phyloP scores from a whole-genome alignment of 495 filamentous ascomycete genomes.

The Apodospora peruviana region DNA sequence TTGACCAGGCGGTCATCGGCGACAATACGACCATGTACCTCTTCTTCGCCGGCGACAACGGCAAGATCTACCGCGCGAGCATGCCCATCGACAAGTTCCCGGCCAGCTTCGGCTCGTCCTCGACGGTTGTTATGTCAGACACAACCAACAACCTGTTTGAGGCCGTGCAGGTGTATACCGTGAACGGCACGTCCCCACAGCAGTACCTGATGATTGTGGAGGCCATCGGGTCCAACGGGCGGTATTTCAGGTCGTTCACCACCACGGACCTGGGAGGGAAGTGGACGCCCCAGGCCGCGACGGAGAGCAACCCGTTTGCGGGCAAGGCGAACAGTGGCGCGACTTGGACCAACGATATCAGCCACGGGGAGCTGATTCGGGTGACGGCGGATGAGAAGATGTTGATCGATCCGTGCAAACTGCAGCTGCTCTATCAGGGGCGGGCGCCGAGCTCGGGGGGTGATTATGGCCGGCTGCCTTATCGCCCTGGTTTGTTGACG shows the following conservation, averaged over 20 bases:
- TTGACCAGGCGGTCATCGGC: conserved; percentile 58
- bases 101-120: conserved; percentile 46
- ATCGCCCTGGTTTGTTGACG: not conserved
- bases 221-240: conserved; percentile 48
- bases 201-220: conserved; percentile 62
- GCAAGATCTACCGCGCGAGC: conserved; percentile 55
- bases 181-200: conserved; percentile 44
- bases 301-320: conserved; percentile 52
- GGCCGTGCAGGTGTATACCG: conserved; percentile 58
- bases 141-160: conserved; percentile 54
- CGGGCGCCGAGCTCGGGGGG: too few species aligned
- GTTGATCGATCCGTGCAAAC: conserved; percentile 51
- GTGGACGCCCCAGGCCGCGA: conserved; percentile 50
- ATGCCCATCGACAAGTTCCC: conserved; percentile 58
- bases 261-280: conserved; percentile 44
- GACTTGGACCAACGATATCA: conserved; percentile 61
- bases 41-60: conserved; percentile 62
- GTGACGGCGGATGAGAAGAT: conserved; percentile 51
- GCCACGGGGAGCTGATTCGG: conserved; percentile 55
- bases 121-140: conserved; percentile 45
- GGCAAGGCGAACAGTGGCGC: conserved; percentile 57
- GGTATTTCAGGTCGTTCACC: conserved; percentile 63
- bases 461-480: not conserved
- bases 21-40: conserved; percentile 55
- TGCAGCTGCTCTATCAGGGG: conserved; percentile 57